Conservation (phyloP, 306 rosid species). For the Mimosa pudica region DNA sequence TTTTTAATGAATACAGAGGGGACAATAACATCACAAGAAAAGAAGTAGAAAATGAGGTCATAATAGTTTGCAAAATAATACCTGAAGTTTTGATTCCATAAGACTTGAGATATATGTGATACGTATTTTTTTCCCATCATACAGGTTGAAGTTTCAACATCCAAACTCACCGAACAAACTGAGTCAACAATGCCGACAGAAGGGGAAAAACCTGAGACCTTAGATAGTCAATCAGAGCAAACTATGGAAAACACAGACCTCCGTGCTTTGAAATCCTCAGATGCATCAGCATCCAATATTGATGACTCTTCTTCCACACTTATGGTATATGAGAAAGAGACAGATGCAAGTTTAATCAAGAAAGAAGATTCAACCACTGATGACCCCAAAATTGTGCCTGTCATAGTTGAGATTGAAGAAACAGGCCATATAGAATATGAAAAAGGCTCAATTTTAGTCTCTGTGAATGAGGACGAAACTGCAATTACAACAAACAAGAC, state of each 20-base stretch:
- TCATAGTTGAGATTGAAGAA: slow-evolving; percentile 16
- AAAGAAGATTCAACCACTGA: not conserved
- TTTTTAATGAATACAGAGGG: slow-evolving; percentile 1
- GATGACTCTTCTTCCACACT: not conserved
- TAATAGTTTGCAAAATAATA: not conserved
- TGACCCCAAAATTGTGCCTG: slow-evolving; percentile 11
- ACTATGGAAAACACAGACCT: not conserved
- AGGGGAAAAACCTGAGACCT: not conserved
- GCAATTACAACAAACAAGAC: not conserved
- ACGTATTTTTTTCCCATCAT: not conserved
- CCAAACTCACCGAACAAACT: slow-evolving; percentile 9
- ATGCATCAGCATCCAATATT: slow-evolving; percentile 7
- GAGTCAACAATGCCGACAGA: slow-evolving; percentile 9
- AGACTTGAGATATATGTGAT: not conserved
- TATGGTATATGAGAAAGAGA: not conserved
- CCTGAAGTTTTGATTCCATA: not conserved
- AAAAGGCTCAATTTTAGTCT: not conserved
- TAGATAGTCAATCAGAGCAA: not conserved
- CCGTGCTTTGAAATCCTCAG: not conserved
- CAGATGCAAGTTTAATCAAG: not conserved
- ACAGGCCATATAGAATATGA: not conserved
- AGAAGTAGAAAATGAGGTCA: not conserved
- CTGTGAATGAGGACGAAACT: not conserved
- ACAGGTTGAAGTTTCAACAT: slow-evolving; percentile 22
- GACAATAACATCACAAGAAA: not conserved